These are phyloP conservation scores for Medicago truncatula DNA, from an alignment of 306 rosid genomes.

Conservation along the genomic window MtrunA17r5.0-ANR NC_053048.1:55111001-55111500, in stretches of 20 bases:
- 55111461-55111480: conserved; percentile 93
- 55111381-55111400: conserved; percentile 76
- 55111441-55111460: conserved; percentile 76
- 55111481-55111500: conserved; percentile 88
- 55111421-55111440: conserved; percentile 72
- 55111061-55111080: conserved; percentile 80
- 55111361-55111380: background rate
- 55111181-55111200: no score
- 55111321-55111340: background rate
- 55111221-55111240: no score
- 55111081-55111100: conserved; percentile 90
- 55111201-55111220: no score
- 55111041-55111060: conserved; percentile 86
- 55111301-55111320: conserved; percentile 19
- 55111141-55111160: no score
- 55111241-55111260: no score
- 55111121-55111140: background rate
- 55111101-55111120: conserved; percentile 77
- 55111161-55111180: no score
- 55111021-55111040: conserved; percentile 81
- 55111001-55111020: conserved; percentile 78
- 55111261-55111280: background rate
- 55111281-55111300: background rate
- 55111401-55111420: conserved; percentile 76
- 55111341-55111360: background rate